Evolutionary conservation across 1,139 yeast genomes (phyloP).

Genomic region (Hyphopichia pseudoburtonii): DNA sequence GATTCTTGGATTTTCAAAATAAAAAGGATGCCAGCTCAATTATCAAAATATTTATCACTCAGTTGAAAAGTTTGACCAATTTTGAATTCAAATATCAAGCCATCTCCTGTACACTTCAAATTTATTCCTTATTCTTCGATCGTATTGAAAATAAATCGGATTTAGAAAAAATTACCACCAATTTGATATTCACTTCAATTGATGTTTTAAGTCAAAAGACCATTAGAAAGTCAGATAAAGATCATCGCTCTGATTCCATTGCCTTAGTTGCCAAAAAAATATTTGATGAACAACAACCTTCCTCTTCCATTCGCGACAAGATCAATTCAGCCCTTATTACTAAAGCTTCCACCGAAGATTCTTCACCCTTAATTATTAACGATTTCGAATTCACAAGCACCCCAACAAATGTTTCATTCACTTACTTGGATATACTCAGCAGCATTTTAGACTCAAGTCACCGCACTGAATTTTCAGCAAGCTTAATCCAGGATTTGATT

Average conservation of each 20-base stretch:
- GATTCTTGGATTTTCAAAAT: conserved; percentile 18
- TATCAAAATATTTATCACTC: conserved; percentile 16
- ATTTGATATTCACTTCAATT: not conserved
- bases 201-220: conserved; percentile 1
- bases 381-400: not conserved
- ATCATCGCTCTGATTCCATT: no score
- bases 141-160: not conserved
- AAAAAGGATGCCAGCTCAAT: conserved; percentile 19
- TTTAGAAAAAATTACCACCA: not conserved
- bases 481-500: conserved; percentile 21
- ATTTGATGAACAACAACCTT: no score
- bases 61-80: conserved; percentile 15
- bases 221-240: conserved; percentile 1
- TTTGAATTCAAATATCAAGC: conserved; percentile 20
- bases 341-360: no score
- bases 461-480: conserved; percentile 12
- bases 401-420: not conserved
- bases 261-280: no score
- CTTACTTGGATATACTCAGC: not conserved
- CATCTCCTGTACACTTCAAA: conserved; percentile 18
- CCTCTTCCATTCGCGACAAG: no score
- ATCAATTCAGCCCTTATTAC: no score
- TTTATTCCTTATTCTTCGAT: conserved; percentile 12
- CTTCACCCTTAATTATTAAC: not conserved
- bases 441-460: not conserved